Evolutionary conservation across 768 basidiomycete species (phyloP).

Genomic region (Cystofilobasidium capitatum): DNA sequence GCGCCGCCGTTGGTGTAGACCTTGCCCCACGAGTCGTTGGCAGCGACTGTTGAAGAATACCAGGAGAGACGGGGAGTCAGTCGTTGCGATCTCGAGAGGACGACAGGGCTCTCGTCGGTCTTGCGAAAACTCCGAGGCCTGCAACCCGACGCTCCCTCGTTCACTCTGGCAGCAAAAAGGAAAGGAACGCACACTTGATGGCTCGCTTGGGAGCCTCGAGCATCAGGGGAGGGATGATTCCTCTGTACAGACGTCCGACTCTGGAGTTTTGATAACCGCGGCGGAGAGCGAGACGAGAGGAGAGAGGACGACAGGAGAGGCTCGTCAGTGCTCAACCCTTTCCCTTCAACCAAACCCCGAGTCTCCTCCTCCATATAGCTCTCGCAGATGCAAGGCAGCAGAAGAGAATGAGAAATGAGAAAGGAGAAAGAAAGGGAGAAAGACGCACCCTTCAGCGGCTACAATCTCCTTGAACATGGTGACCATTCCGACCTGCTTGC

Average conservation of each 20-base stretch:
- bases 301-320: neutral
- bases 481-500: constrained; percentile 66
- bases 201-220: constrained; percentile 97
- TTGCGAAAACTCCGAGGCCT: constrained; percentile 37
- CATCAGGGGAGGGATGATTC: constrained; percentile 87
- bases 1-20: constrained; percentile 48
- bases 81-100: constrained; percentile 45
- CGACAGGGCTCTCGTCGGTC: too few relatives aligned
- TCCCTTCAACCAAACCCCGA: neutral
- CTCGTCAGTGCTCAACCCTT: neutral
- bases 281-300: neutral
- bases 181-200: constrained; percentile 52
- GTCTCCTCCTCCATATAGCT: neutral
- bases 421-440: constrained; percentile 31
- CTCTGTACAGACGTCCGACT: constrained; percentile 63
- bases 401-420: constrained; percentile 26
- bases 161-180: constrained; percentile 27
- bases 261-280: constrained; percentile 17
- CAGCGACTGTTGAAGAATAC: constrained; percentile 41
- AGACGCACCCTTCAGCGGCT: constrained; percentile 71
- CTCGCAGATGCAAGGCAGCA: neutral
- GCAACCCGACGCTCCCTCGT: too few relatives aligned
- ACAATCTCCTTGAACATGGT: constrained; percentile 76
- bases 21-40: constrained; percentile 92
- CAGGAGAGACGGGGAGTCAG: constrained; percentile 1